phyloP scores from a whole-genome alignment of 2,329 filamentous ascomycete species.

The Pseudogymnoascus verrucosus region DNA sequence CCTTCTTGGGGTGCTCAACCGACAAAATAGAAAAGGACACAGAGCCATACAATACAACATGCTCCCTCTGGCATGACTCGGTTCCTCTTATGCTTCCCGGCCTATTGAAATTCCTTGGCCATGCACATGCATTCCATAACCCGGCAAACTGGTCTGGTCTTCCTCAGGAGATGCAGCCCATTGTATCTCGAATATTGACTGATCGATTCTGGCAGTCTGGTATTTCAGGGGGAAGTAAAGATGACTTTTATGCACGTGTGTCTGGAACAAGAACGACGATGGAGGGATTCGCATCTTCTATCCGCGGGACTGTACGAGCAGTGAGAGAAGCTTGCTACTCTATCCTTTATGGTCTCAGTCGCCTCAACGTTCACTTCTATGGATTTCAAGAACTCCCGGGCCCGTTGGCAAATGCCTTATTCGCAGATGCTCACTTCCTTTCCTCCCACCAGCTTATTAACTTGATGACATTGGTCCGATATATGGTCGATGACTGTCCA shows the following conservation, averaged over 20 bases:
- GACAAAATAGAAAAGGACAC: slow-evolving; percentile 76
- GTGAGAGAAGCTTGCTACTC: slow-evolving; percentile 92
- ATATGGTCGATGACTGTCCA: slow-evolving; percentile 88
- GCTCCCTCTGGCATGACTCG: slow-evolving; percentile 74
- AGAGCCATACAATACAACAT: slow-evolving; percentile 65
- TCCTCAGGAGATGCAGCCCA: slow-evolving; percentile 63
- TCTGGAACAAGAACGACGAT: slow-evolving; percentile 81
- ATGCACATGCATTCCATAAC: slow-evolving; percentile 88
- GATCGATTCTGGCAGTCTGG: slow-evolving; percentile 98
- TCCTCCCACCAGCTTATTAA: slow-evolving; percentile 92
- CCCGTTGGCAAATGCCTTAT: slow-evolving; percentile 76
- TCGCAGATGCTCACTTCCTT: slow-evolving; percentile 71
- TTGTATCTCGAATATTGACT: slow-evolving; percentile 77
- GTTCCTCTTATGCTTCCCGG: slow-evolving; percentile 79
- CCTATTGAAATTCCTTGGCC: slow-evolving; percentile 75
- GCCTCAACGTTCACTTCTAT: slow-evolving; percentile 82
- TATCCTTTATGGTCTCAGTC: slow-evolving; percentile 87
- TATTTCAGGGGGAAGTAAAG: slow-evolving; percentile 89
- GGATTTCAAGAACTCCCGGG: slow-evolving; percentile 76
- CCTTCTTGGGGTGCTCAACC: slow-evolving; percentile 83
- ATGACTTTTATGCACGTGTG: slow-evolving; percentile 92
- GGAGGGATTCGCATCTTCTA: slow-evolving; percentile 88
- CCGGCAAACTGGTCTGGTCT: slow-evolving; percentile 73
- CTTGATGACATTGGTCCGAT: slow-evolving; percentile 79
- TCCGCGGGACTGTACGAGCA: slow-evolving; percentile 79